Base-by-base conservation (phyloP, 441 rosid species). In the Hypseocharis bilobata region DNA sequence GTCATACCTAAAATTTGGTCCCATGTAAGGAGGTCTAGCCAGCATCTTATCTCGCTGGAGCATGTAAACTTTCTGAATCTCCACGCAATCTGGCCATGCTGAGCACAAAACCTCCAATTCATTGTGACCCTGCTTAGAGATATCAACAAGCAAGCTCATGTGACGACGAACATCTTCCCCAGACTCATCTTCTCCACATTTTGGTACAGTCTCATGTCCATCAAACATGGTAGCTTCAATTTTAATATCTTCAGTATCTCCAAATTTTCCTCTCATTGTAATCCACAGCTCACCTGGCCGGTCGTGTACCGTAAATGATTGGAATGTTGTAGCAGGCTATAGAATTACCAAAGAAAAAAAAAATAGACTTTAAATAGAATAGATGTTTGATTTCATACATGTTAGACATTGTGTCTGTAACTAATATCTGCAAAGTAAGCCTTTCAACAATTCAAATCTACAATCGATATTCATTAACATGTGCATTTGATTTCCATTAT, bases 171-270 rank as follows among this genome's bases (percentile, higher is more conserved):
- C 63, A 63, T 86, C 80, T 58, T 70, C 72, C 8, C 74, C 83
- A 1, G 78, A 63, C 76, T 78, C 71, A 74, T 83, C 87, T 28
- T 82, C 83, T 30, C 81, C 85, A 0, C 71, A 28, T 40, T 71
- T 82, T 1, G 84, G 81, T 57, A 80, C 77, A 30, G 61, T 30
- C 62, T 66, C 70, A 20, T 66, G 76, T 1, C 91, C 92, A 47
- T 85, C 91, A 78, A 86, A 84, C 92, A 88, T 81, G 3, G 89
- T 81, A 6, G 67, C 87, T 76, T 90, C 84, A 61, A 88, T 75
- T 65, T 86, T 76, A 54, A 84, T 77, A 17, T 58, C 74, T 51
- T 85, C 95, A 2, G 6, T 59, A 47, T 78, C 82, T 32, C 80
- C 80, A 57, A 72, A 81, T 30, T 34, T 78, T 0, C 77, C 73